Base-by-base conservation (phyloP, 1,139 yeast species). In the Blastobotrys buckinghamii region DNA sequence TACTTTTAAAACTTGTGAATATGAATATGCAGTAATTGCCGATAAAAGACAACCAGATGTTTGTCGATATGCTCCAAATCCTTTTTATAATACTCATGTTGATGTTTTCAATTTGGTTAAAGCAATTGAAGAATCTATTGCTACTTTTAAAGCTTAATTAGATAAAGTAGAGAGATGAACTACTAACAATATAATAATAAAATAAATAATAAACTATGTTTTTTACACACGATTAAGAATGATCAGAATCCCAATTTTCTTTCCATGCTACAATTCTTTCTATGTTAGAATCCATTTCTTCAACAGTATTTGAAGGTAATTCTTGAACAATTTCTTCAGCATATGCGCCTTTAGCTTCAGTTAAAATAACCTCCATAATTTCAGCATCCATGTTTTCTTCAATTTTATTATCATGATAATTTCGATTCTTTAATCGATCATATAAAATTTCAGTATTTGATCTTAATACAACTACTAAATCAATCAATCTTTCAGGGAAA, bases 321-420 rank as follows among this genome's bases (percentile, higher is more conserved):
- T 84, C 95, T 47, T 92, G 85, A 36, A 94, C 94, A 24, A 89
- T 80, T 53, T 84, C 87, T 27, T 81, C 81, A 35, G 76, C 85
- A 62, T 88, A 92, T 35, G 83, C 76, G 34, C 88, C 96, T 50
- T 77, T 71, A 0, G 98, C 98, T 58, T 94, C 98, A 57, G 83
- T 85, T 44, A 83, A 69, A 22, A 94, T 78, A 22, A 92, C 88
- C 59, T 90, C 92, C 98, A 92, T 94, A 55, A 94, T 92, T 66
- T 92, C 99, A 54, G 96, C 95, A 64, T 92, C 97, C 49, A 94
- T 72, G 64, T 92, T 92, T 63, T 94, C 99, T 52, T 84, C 86
- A 52, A 92, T 78, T 69, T 92, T 92, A 55, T 76, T 73, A 53
- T 87, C 84, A 49, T 82, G 79, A 64, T 92, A 92, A 6, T 82